A percentile compares a stretch with the other conserved stretches of the same genome.
Conservation (phyloP, 495 filamentous ascomycete species). For the Podospora pseudoanserina region DNA sequence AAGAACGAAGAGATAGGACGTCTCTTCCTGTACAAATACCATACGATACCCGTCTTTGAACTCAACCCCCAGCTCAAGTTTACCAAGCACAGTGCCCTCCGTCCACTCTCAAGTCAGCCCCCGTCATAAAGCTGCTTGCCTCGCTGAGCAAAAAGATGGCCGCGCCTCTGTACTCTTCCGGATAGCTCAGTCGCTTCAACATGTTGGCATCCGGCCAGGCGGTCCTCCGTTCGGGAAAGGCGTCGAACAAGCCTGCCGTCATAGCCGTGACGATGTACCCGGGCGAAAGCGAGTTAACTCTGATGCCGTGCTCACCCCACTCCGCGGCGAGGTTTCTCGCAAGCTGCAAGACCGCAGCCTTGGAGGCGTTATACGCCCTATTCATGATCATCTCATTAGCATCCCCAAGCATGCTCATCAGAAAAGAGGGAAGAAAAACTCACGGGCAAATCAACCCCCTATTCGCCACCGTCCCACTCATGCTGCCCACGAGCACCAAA, state of each 20-base stretch:
- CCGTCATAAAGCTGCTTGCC: conserved; percentile 85
- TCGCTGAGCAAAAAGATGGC: conserved; percentile 84
- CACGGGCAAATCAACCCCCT: conserved; percentile 49
- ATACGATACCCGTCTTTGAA: background rate
- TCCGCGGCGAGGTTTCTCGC: conserved; percentile 80
- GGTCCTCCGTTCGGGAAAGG: conserved; percentile 68
- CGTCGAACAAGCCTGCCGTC: conserved; percentile 73
- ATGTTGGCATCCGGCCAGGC: conserved; percentile 89
- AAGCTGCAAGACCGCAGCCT: conserved; percentile 83
- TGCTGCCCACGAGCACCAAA: conserved; percentile 70
- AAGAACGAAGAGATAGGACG: background rate
- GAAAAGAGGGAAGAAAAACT: conserved; percentile 14
- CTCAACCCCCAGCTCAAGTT: background rate
- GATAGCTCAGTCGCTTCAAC: conserved; percentile 73
- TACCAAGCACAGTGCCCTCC: conserved; percentile 82
- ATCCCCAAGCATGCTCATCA: background rate
- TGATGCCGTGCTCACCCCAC: conserved; percentile 83
- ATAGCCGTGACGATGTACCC: conserved; percentile 94
- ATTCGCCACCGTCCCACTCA: conserved; percentile 80
- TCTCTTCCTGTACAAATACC: conserved; percentile 4
- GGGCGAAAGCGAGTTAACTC: conserved; percentile 91
- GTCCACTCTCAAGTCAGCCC: conserved; percentile 74
- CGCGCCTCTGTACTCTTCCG: conserved; percentile 76
- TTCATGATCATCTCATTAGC: background rate
- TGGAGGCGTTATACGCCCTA: conserved; percentile 87